Percentiles rank a stretch among this genome's conserved stretches.
These are phyloP conservation scores for Aspergillus aculeatus DNA, from an alignment of 2,329 filamentous ascomycete genomes.

Conservation along the genomic window DNA sequence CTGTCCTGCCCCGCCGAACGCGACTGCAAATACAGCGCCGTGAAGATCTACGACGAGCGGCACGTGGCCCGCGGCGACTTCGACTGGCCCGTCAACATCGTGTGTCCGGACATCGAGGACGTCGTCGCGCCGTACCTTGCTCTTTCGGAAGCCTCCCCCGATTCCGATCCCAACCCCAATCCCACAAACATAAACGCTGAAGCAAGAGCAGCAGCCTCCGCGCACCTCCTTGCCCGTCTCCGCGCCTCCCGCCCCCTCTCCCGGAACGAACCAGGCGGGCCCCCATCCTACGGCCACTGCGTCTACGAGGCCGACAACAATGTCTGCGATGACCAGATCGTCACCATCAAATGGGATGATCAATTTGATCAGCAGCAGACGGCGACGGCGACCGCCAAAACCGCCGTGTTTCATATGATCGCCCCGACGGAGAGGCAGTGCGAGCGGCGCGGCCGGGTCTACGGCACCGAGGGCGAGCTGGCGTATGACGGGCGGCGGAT, in stretches of 20 bases:
- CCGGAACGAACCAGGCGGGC: constrained; percentile 52
- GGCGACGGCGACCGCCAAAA: constrained; percentile 64
- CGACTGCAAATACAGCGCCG: constrained; percentile 80
- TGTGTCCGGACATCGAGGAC: constrained; percentile 90
- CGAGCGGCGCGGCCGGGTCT: constrained; percentile 78
- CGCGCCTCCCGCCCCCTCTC: constrained; percentile 50
- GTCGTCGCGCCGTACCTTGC: constrained; percentile 47
- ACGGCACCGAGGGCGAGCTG: constrained; percentile 83
- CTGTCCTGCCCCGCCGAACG: constrained; percentile 72
- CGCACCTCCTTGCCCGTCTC: constrained; percentile 50
- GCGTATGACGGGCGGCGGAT: constrained; percentile 79
- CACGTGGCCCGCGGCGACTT: constrained; percentile 66
- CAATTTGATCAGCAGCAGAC: neutral
- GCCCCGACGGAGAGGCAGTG: constrained; percentile 86
- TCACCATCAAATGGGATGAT: constrained; percentile 72
- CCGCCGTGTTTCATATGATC: constrained; percentile 89
- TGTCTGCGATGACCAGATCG: constrained; percentile 88
- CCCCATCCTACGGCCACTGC: constrained; percentile 84
- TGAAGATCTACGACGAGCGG: constrained; percentile 73
- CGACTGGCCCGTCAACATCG: constrained; percentile 81
- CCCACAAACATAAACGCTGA: neutral
- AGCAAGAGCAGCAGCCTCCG: constrained; percentile 42
- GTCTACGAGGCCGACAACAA: constrained; percentile 93
- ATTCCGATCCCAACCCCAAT: no score
- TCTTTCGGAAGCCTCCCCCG: no score